These are phyloP conservation scores for Dactylellina drechsleri DNA, from an alignment of 2,329 filamentous ascomycete genomes.

Conservation along the genomic window DNA sequence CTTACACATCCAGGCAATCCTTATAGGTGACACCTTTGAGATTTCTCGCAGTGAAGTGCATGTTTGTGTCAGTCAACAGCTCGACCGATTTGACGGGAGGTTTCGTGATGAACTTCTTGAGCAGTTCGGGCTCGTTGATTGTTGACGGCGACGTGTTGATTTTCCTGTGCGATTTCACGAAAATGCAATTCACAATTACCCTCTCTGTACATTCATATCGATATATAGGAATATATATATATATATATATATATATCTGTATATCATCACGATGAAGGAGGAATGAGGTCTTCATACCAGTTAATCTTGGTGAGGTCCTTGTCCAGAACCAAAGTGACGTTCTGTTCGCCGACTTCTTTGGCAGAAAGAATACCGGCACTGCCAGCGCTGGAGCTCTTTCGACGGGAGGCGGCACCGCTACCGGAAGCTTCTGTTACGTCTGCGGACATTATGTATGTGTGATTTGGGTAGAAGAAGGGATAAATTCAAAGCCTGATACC, in stretches of 20 bases:
- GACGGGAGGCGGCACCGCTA: slow-evolving; percentile 11
- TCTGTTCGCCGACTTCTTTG: slow-evolving; percentile 17
- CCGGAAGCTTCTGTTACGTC: slow-evolving; percentile 31
- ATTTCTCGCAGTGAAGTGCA: slow-evolving; percentile 89
- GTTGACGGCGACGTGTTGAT: slow-evolving; percentile 88
- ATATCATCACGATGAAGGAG: not conserved
- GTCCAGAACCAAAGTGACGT: not conserved
- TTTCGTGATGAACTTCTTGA: slow-evolving; percentile 81
- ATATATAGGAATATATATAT: not conserved
- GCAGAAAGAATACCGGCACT: slow-evolving; percentile 34
- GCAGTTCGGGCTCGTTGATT: slow-evolving; percentile 74
- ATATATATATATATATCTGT: slow-evolving; percentile 13
- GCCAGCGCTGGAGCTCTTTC: slow-evolving; percentile 30
- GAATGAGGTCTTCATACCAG: slow-evolving; percentile 1
- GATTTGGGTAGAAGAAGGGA: not conserved
- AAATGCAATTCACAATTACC: not conserved
- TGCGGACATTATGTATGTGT: slow-evolving; percentile 42
- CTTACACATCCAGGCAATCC: slow-evolving; percentile 80
- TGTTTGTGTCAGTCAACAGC: slow-evolving; percentile 81
- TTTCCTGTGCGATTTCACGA: slow-evolving; percentile 72
- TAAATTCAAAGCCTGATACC: no score
- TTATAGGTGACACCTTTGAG: slow-evolving; percentile 96
- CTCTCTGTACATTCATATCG: not conserved
- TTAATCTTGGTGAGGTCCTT: not conserved
- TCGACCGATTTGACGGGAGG: slow-evolving; percentile 95